These are phyloP conservation scores for Spirogloea muscicola DNA, from an alignment of 139 green algal genomes.

Conservation along the genomic window DNA sequence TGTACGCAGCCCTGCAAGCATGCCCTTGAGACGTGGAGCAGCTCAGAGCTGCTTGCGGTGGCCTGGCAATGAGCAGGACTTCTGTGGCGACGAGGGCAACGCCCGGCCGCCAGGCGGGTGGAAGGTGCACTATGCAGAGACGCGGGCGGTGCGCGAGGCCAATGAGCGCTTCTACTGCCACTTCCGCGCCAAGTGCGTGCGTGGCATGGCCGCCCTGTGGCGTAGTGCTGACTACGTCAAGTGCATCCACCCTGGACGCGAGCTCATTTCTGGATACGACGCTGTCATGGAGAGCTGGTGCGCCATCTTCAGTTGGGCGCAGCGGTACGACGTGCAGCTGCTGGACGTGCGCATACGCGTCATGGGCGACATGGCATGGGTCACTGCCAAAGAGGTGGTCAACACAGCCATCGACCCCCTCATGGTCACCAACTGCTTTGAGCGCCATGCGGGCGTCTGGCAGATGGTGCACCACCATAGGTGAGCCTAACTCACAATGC, in stretches of 20 bases:
- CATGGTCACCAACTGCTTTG: slow-evolving; percentile 11
- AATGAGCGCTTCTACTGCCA: slow-evolving; percentile 16
- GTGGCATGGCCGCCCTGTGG: neutral
- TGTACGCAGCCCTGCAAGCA: no score
- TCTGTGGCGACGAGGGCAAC: slow-evolving; percentile 1
- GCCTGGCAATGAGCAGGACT: no score
- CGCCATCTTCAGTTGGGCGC: neutral
- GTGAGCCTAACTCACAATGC: no score
- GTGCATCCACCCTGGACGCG: slow-evolving; percentile 5
- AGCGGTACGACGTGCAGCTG: slow-evolving; percentile 4
- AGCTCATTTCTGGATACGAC: slow-evolving; percentile 1
- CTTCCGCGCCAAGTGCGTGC: neutral
- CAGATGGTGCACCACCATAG: slow-evolving; percentile 24
- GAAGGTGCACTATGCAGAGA: slow-evolving; percentile 13
- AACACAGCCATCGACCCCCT: neutral
- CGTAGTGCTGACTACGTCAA: slow-evolving; percentile 7
- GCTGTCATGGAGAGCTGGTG: slow-evolving; percentile 20
- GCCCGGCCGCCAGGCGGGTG: neutral
- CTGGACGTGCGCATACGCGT: slow-evolving; percentile 13
- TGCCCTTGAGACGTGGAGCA: no score
- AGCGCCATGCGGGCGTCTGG: slow-evolving; percentile 2
- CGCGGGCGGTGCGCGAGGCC: slow-evolving; percentile 7
- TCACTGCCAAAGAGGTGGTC: slow-evolving; percentile 13
- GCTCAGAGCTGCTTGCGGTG: no score
- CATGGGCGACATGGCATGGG: slow-evolving; percentile 12